These are phyloP conservation scores for Capsicum rhomboideum DNA, from an alignment of 257 asterid genomes.

Conservation along the genomic window DNA sequence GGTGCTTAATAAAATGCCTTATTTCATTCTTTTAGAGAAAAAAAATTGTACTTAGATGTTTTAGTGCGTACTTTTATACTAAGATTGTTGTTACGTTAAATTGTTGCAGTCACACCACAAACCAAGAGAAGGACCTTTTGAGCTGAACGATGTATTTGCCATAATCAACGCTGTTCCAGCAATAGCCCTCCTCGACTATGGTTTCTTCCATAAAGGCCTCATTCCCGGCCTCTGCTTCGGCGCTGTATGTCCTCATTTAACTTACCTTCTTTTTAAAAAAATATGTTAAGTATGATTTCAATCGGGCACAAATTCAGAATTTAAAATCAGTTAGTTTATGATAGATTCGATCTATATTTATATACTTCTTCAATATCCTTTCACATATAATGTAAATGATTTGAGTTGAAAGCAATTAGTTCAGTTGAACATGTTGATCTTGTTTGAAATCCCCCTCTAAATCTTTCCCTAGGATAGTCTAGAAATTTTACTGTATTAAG, in stretches of 20 bases:
- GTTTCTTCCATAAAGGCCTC: conserved; percentile 86
- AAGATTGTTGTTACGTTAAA: not conserved
- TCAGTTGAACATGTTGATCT: not conserved
- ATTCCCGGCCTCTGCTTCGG: conserved; percentile 96
- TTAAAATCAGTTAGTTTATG: not conserved
- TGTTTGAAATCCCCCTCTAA: not conserved
- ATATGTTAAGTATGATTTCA: too few relatives aligned
- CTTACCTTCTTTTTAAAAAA: not conserved
- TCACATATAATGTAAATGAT: not conserved
- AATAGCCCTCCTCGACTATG: conserved; percentile 78
- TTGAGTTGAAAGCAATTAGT: not conserved
- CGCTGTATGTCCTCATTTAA: conserved; percentile 47
- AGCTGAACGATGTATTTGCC: conserved; percentile 89
- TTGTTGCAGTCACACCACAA: conserved; percentile 83
- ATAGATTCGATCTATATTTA: not conserved
- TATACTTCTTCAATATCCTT: not conserved
- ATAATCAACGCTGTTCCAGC: conserved; percentile 92
- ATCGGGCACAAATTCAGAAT: not conserved
- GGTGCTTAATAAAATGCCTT: not conserved
- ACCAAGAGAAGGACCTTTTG: conserved; percentile 97
- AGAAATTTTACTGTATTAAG: not conserved
- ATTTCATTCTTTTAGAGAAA: not conserved
- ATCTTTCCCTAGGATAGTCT: not conserved
- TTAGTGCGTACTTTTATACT: not conserved
- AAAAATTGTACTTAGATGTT: too few relatives aligned